Conservation (phyloP, 2,329 filamentous ascomycete species). For the Xylariaceae sp. region DNA sequence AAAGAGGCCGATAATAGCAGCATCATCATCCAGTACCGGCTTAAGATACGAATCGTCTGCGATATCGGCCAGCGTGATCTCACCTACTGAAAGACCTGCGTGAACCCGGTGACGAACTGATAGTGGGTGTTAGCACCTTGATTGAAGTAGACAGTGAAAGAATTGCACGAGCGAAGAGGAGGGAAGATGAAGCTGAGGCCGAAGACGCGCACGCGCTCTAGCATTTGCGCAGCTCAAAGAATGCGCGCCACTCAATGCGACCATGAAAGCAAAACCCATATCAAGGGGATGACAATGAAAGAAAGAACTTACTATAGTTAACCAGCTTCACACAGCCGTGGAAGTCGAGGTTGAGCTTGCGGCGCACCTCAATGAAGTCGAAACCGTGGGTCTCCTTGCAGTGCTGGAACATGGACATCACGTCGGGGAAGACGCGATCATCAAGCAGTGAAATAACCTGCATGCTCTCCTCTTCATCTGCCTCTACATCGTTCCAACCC, state of each 20-base stretch:
- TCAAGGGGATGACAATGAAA: neutral
- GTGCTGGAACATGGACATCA: slow-evolving; percentile 60
- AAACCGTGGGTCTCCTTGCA: slow-evolving; percentile 62
- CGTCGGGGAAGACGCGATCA: slow-evolving; percentile 58
- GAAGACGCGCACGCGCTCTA: too few relatives aligned
- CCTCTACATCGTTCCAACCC: slow-evolving; percentile 52
- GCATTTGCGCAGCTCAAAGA: too few relatives aligned
- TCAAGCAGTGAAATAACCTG: slow-evolving; percentile 64
- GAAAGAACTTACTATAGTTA: slow-evolving; percentile 51
- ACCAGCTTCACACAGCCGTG: slow-evolving; percentile 68
- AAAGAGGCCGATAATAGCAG: slow-evolving; percentile 79
- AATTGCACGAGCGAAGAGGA: neutral
- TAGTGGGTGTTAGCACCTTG: slow-evolving; percentile 5
- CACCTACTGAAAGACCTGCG: slow-evolving; percentile 44
- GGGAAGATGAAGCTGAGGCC: neutral
- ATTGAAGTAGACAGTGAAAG: neutral
- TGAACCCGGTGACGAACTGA: slow-evolving; percentile 45
- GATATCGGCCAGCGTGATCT: slow-evolving; percentile 58
- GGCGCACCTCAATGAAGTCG: slow-evolving; percentile 58
- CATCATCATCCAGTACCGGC: slow-evolving; percentile 83
- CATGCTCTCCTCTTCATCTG: slow-evolving; percentile 54
- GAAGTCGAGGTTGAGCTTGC: slow-evolving; percentile 60
- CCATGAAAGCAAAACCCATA: neutral
- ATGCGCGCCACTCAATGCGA: neutral
- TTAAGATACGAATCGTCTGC: slow-evolving; percentile 76